These are phyloP conservation scores for Grosmannia serpens DNA, from an alignment of 2,329 filamentous ascomycete species.

Conservation along the genomic window DNA sequence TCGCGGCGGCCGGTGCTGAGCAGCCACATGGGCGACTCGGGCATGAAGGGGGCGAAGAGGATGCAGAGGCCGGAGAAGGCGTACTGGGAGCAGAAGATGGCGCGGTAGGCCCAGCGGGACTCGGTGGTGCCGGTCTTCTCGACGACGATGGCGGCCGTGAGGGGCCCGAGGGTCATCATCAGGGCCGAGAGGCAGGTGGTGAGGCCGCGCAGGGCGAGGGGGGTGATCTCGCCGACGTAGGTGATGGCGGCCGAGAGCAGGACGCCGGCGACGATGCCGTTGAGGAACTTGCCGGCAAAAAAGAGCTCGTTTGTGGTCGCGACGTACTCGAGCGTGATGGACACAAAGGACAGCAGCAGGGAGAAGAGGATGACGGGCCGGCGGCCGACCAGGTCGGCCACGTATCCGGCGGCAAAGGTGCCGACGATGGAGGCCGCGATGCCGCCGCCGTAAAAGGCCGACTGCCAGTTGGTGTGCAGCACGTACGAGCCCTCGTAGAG, in stretches of 20 bases:
- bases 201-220: constrained; percentile 15
- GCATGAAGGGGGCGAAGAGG: constrained; percentile 12
- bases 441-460: constrained; percentile 25
- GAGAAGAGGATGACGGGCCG: constrained; percentile 18
- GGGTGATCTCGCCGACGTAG: constrained; percentile 12
- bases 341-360: constrained; percentile 20
- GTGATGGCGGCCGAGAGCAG: constrained; percentile 8
- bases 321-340: constrained; percentile 24
- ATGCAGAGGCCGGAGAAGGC: constrained; percentile 14
- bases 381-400: constrained; percentile 23
- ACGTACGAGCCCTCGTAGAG: constrained; percentile 23
- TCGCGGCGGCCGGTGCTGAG: constrained; percentile 27
- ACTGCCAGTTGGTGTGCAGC: constrained; percentile 25
- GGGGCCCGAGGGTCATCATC: constrained; percentile 11
- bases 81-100: constrained; percentile 16
- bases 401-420: constrained; percentile 18
- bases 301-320: constrained; percentile 23
- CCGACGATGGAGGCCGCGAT: constrained; percentile 20
- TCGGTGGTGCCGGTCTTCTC: constrained; percentile 9
- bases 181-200: constrained; percentile 13
- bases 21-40: constrained; percentile 11
- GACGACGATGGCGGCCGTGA: constrained; percentile 14
- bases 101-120: constrained; percentile 20
- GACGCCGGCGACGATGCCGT: constrained; percentile 19
- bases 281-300: constrained; percentile 26